Evolutionary conservation across 306 rosid species (phyloP), one percentile per base, ranked within the genome.

Genomic region (Senna tora): DNA sequence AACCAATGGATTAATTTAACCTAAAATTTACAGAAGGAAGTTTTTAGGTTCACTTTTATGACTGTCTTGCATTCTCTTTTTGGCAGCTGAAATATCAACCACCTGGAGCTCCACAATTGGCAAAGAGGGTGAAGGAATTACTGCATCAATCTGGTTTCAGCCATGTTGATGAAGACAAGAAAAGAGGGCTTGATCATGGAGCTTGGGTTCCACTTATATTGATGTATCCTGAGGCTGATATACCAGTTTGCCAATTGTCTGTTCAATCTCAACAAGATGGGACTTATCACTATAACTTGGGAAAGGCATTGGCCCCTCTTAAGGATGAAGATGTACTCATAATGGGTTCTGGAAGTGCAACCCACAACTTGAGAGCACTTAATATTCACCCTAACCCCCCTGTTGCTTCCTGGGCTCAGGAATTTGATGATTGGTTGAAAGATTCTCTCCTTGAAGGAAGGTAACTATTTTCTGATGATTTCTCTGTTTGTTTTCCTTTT

Each of bases 141-240:
- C 83, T 93, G 2, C 12, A 57, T 10, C 59, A 65, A 36, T 78
- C 89, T 0, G 96, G 93, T 11, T 45, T 77, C 62, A 32, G 71
- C 57, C 85, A 67, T 0, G 94, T 90, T 1, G 89, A 87, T 4
- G 96, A 89, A 65, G 92, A 88, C 62, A 69, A 9, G 13, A 85
- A 77, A 7, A 74, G 94, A 15, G 98, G 98, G 38, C 89, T 93
- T 30, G 98, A 93, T 61, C 98, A 93, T 60, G 96, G 97, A 34
- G 93, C 96, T 2, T 93, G 97, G 96, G 89, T 90, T 53, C 98
- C 94, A 1, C 88, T 93, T 2, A 54, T 83, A 67, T 50, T 93
- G 49, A 93, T 93, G 98, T 93, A 90, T 57, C 98, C 96, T 1
- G 91, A 90, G 63, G 94, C 92, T 20, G 82, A 91, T 17, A 82